A percentile compares a stretch with the other conserved stretches of the same genome.
Evolutionary conservation across 1,284 basidiomycete genomes (phyloP).

Genomic region (Cryptococcus hybrid): DNA sequence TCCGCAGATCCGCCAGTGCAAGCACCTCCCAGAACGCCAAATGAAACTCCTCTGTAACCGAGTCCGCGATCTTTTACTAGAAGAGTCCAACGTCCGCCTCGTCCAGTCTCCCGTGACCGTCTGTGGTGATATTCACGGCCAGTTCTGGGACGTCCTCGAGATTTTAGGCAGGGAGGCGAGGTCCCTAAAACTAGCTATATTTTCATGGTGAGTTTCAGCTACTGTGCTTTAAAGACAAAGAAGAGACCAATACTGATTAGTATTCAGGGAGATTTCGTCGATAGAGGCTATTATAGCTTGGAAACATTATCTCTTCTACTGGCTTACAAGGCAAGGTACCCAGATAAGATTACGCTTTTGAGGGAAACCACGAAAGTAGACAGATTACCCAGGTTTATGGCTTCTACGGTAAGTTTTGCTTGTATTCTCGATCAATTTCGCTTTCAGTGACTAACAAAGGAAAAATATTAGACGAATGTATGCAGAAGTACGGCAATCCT

Average conservation of each 20-base stretch:
- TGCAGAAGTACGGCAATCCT: constrained; percentile 92
- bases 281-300: constrained; percentile 95
- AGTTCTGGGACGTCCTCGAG: constrained; percentile 94
- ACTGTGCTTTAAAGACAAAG: background rate
- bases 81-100: constrained; percentile 94
- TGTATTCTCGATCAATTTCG: background rate
- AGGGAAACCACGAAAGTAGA: constrained; percentile 96
- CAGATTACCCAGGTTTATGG: constrained; percentile 99
- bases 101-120: constrained; percentile 88
- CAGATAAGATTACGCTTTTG: constrained; percentile 95
- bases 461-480: constrained; percentile 76
- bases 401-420: constrained; percentile 73
- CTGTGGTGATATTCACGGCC: constrained; percentile 92
- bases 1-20: constrained; percentile 72
- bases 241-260: too few species aligned
- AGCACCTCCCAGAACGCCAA: constrained; percentile 82
- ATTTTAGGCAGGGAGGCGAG: constrained; percentile 83
- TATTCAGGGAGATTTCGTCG: constrained; percentile 90
- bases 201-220: constrained; percentile 71
- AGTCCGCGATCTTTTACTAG: constrained; percentile 80
- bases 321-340: constrained; percentile 95
- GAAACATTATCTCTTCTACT: constrained; percentile 95
- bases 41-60: constrained; percentile 88
- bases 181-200: constrained; percentile 91
- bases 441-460: background rate